Conservation (phyloP, 768 basidiomycete genomes). For the Tephrocybe sp. region DNA sequence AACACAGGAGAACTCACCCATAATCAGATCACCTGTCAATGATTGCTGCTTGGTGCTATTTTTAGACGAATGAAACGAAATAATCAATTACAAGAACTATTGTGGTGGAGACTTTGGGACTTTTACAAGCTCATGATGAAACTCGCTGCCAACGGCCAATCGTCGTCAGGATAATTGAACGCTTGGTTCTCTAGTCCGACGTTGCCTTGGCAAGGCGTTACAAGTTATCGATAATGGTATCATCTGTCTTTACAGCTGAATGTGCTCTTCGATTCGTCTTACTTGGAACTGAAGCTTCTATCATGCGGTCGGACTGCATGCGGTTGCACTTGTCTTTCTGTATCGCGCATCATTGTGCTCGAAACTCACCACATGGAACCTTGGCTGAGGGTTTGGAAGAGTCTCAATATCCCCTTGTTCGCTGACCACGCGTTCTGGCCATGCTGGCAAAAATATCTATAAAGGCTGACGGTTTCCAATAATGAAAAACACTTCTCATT, state of each 20-base stretch:
- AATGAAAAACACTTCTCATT: conserved; percentile 6
- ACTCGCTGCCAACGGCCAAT: too few species aligned
- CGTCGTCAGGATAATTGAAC: too few species aligned
- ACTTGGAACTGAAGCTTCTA: not conserved
- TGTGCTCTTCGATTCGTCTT: not conserved
- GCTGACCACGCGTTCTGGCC: not conserved
- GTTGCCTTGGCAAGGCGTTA: too few species aligned
- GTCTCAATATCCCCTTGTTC: conserved; percentile 5
- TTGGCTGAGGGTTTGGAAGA: not conserved
- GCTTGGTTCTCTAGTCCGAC: too few species aligned
- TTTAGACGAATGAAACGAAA: too few species aligned
- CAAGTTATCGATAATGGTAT: not conserved
- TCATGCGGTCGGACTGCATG: conserved; percentile 15
- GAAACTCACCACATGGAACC: conserved; percentile 1
- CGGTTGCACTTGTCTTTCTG: conserved; percentile 1
- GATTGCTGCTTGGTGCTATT: too few species aligned
- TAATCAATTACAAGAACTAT: too few species aligned
- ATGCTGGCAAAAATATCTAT: conserved; percentile 4
- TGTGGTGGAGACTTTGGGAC: too few species aligned
- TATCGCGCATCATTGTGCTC: not conserved
- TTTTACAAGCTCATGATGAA: too few species aligned
- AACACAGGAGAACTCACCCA: not conserved
- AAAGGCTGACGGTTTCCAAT: not conserved
- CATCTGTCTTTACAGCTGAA: not conserved
- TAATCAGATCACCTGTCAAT: too few species aligned